Percentiles rank a stretch among this genome's conserved stretches.
These are phyloP conservation scores for Alternaria sp. DNA, from an alignment of 2,329 filamentous ascomycete species.

Conservation along the genomic window DNA sequence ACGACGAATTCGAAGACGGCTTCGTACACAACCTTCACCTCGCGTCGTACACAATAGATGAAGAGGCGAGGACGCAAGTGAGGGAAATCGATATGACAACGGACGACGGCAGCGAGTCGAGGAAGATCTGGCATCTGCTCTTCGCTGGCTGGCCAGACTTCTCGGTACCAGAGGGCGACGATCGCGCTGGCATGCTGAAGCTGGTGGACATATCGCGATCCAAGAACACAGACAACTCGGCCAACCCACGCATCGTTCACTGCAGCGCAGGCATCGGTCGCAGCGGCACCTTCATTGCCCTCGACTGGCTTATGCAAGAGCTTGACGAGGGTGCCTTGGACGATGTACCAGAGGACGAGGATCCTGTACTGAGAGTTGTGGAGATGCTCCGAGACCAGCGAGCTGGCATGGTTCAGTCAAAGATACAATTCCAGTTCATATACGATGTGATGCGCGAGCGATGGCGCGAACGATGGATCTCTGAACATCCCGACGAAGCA, in stretches of 20 bases:
- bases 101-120: constrained; percentile 59
- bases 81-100: constrained; percentile 68
- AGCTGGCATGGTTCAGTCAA: constrained; percentile 93
- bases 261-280: constrained; percentile 90
- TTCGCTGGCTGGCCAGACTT: constrained; percentile 93
- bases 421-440: constrained; percentile 82
- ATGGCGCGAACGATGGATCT: constrained; percentile 65
- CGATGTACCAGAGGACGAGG: constrained; percentile 56
- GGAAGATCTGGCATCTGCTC: constrained; percentile 80
- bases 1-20: constrained; percentile 68
- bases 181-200: constrained; percentile 71
- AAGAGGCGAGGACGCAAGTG: constrained; percentile 68
- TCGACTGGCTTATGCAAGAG: constrained; percentile 90
- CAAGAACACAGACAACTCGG: constrained; percentile 55
- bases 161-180: constrained; percentile 73
- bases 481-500: constrained; percentile 37
- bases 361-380: constrained; percentile 80
- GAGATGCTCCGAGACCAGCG: constrained; percentile 83
- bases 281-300: constrained; percentile 91
- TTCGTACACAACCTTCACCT: constrained; percentile 74
- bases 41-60: constrained; percentile 60
- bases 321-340: constrained; percentile 75
- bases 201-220: constrained; percentile 71
- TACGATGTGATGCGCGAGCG: constrained; percentile 82
- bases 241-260: constrained; percentile 74